A percentile compares a stretch with the other conserved stretches of the same genome.
These are phyloP conservation scores for Aschersonia sp. DNA, from an alignment of 2,329 filamentous ascomycete species.

Conservation along the genomic window DNA sequence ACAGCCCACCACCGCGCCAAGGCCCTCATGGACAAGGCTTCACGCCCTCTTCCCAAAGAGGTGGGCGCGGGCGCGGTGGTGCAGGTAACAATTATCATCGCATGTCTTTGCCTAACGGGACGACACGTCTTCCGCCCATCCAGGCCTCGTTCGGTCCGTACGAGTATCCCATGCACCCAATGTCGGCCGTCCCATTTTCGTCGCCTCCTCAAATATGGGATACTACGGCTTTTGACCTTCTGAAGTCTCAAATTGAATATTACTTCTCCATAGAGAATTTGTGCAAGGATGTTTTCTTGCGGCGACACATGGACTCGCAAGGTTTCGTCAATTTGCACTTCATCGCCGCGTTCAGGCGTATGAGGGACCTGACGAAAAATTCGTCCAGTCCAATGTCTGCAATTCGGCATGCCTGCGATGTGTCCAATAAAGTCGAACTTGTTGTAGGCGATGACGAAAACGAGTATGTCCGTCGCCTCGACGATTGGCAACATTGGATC, in stretches of 20 bases:
- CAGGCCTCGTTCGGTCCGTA: constrained; percentile 20
- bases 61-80: constrained; percentile 19
- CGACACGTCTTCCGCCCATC: constrained; percentile 19
- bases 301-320: constrained; percentile 86
- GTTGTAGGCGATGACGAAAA: constrained; percentile 59
- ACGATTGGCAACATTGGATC: constrained; percentile 72
- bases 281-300: constrained; percentile 80
- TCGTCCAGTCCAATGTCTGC: constrained; percentile 33
- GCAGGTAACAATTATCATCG: constrained; percentile 20
- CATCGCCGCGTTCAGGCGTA: constrained; percentile 75
- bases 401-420: constrained; percentile 60
- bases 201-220: constrained; percentile 33
- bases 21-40: constrained; percentile 20
- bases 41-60: constrained; percentile 17
- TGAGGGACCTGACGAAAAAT: constrained; percentile 34
- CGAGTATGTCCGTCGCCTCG: constrained; percentile 61
- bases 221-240: constrained; percentile 28
- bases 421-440: constrained; percentile 61
- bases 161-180: constrained; percentile 26
- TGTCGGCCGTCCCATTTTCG: constrained; percentile 19
- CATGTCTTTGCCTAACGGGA: constrained; percentile 23
- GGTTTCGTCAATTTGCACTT: constrained; percentile 74
- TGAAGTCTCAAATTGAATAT: constrained; percentile 57
- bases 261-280: constrained; percentile 96
- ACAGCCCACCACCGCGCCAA: constrained; percentile 30